These are phyloP conservation scores for Diaporthe humulicola DNA, from an alignment of 2,329 filamentous ascomycete species.

Conservation along the genomic window DNA sequence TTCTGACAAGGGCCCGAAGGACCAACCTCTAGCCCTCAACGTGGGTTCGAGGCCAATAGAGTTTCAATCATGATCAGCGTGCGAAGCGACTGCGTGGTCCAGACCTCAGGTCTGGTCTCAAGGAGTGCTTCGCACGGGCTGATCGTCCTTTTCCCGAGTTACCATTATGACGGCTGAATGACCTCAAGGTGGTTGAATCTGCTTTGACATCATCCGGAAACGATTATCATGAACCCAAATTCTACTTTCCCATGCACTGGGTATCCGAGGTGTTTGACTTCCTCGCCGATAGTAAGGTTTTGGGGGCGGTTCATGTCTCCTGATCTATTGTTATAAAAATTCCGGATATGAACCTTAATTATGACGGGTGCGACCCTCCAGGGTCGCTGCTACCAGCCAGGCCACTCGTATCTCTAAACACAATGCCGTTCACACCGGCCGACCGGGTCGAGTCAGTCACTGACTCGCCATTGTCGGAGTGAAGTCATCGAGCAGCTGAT, in stretches of 20 bases:
- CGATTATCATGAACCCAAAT: conserved; percentile 5
- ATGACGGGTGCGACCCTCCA: neutral
- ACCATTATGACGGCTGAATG: neutral
- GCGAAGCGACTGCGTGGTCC: neutral
- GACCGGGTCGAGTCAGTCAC: neutral
- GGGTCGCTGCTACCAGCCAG: neutral
- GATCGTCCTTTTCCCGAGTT: no score
- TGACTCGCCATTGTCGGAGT: conserved; percentile 12
- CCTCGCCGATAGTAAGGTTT: neutral
- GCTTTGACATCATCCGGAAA: conserved; percentile 5
- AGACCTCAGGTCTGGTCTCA: neutral
- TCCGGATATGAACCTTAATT: conserved; percentile 15
- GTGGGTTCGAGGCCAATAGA: no score
- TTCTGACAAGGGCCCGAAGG: neutral
- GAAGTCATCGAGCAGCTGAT: conserved; percentile 7
- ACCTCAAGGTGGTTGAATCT: neutral
- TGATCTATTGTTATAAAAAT: neutral
- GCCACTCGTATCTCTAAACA: neutral
- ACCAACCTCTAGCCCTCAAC: neutral
- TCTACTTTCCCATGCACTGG: neutral
- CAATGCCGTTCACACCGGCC: neutral
- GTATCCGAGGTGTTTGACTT: neutral
- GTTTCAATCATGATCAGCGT: neutral
- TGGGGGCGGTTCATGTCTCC: conserved; percentile 1
- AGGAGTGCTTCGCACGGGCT: neutral